A percentile compares a stretch with the other conserved stretches of the same genome.
These are phyloP conservation scores for Talaromyces marneffei DNA, from an alignment of 2,329 filamentous ascomycete species.

Conservation along the genomic window DNA sequence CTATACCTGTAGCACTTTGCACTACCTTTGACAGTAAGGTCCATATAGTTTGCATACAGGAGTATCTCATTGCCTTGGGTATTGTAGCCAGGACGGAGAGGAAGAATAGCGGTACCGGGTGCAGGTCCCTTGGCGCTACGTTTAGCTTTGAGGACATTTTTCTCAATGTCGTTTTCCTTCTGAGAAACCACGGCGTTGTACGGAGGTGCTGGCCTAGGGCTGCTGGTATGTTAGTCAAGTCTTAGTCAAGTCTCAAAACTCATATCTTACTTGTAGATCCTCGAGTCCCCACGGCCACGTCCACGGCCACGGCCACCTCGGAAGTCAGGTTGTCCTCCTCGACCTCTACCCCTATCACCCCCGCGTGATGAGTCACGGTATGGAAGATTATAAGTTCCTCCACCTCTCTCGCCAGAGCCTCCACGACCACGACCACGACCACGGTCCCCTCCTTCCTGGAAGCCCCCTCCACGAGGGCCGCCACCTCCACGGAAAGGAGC, in stretches of 20 bases:
- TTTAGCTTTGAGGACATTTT: neutral
- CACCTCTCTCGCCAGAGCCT: neutral
- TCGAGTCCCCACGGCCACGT: conserved; percentile 16
- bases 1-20: conserved; percentile 26
- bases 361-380: neutral
- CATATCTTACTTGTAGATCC: conserved; percentile 12
- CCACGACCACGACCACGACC: conserved; percentile 20
- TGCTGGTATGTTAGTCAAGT: neutral
- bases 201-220: neutral
- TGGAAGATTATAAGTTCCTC: neutral
- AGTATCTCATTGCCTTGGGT: conserved; percentile 13
- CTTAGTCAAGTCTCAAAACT: neutral
- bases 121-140: neutral
- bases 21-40: conserved; percentile 19
- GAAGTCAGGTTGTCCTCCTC: neutral
- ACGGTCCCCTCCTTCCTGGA: neutral
- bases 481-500: neutral
- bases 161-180: conserved; percentile 7
- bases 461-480: neutral
- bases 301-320: conserved; percentile 16
- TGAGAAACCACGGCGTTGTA: neutral
- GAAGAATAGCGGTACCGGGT: conserved; percentile 15
- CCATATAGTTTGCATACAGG: conserved; percentile 20
- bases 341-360: neutral
- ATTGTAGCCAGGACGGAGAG: conserved; percentile 17